phyloP scores from a whole-genome alignment of 768 basidiomycete genomes.

The Tricholoma hemisulphureum region DNA sequence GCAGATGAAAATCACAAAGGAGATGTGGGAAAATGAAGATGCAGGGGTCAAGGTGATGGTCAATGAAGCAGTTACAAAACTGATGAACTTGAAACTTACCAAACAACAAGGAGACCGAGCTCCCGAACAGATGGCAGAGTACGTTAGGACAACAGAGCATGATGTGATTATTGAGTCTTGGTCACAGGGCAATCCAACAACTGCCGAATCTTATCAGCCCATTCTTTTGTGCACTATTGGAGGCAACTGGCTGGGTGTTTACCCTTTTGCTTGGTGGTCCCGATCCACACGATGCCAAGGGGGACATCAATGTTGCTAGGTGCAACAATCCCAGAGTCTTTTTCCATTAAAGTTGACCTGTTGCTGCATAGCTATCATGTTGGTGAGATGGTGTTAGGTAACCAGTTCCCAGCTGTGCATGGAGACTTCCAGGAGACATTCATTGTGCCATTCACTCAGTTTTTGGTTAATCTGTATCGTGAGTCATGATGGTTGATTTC shows the following conservation, averaged over 20 bases:
- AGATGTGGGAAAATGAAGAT: no score
- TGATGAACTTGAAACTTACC: background rate
- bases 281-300: background rate
- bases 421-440: no score
- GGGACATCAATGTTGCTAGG: constrained; percentile 7
- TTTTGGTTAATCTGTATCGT: no score
- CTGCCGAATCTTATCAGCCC: no score
- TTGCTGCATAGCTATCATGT: constrained; percentile 1
- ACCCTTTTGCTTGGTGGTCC: no score
- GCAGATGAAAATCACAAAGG: background rate
- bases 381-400: background rate
- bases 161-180: no score
- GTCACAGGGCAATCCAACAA: background rate
- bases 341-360: background rate
- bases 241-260: background rate
- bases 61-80: background rate
- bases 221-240: background rate
- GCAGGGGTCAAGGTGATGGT: no score
- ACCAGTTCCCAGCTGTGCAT: no score
- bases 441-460: no score
- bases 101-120: no score
- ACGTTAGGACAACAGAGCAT: no score
- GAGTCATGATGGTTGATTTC: background rate
- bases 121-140: no score
- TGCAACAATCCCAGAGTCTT: background rate